Evolutionary conservation across 2,329 filamentous ascomycete genomes (phyloP).

Genomic region (Orbilia brochopaga): DNA sequence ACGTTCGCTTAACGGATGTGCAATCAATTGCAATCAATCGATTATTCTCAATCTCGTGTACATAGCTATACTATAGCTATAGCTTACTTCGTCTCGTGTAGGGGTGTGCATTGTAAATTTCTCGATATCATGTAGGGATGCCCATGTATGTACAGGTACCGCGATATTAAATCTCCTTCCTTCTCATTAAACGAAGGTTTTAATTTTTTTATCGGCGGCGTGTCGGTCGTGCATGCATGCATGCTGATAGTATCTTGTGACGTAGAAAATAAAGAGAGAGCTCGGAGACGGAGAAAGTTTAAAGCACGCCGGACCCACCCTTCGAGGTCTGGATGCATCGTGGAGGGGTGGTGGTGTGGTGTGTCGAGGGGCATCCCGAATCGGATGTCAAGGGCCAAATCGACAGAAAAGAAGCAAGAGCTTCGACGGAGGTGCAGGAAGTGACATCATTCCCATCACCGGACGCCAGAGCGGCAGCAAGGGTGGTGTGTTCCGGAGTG

Average conservation of each 20-base stretch:
- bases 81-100: no score
- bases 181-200: no score
- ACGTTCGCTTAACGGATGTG: background rate
- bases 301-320: background rate
- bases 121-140: no score
- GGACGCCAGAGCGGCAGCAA: background rate
- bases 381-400: background rate
- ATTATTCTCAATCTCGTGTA: no score
- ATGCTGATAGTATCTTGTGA: background rate
- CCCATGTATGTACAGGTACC: background rate
- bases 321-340: background rate
- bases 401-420: slow-evolving; percentile 3
- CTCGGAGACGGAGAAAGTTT: background rate
- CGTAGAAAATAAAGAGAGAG: background rate
- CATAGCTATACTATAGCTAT: no score
- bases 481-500: background rate
- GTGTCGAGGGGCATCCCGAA: background rate
- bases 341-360: background rate
- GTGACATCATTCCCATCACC: slow-evolving; percentile 1
- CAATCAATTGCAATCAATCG: no score
- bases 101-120: no score
- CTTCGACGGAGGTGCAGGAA: background rate
- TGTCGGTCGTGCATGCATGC: background rate
- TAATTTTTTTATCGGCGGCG: slow-evolving; percentile 1
- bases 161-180: background rate